Percentiles rank a stretch among this genome's conserved stretches.
These are phyloP conservation scores for Fusarium anguioides DNA, from an alignment of 2,329 filamentous ascomycete species.

Conservation along the genomic window DNA sequence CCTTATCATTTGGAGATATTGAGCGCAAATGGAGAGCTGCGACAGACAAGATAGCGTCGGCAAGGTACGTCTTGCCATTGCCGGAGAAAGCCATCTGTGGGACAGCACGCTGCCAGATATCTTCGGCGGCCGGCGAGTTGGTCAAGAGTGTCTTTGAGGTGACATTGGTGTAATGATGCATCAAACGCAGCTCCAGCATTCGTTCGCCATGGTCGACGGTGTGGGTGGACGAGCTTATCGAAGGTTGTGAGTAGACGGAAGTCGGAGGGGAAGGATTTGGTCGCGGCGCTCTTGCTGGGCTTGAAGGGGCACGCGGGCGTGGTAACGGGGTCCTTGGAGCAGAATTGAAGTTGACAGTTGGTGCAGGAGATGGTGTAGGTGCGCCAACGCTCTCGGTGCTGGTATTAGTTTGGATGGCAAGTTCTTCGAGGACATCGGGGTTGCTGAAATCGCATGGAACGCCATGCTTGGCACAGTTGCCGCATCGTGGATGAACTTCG, in stretches of 20 bases:
- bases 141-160: slow-evolving; percentile 70
- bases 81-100: slow-evolving; percentile 70
- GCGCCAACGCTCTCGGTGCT: slow-evolving; percentile 42
- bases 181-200: slow-evolving; percentile 69
- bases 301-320: slow-evolving; percentile 38
- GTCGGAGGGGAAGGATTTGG: slow-evolving; percentile 46
- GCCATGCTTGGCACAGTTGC: slow-evolving; percentile 75
- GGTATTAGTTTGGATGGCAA: slow-evolving; percentile 54
- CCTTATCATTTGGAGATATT: slow-evolving; percentile 66
- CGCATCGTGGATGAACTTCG: slow-evolving; percentile 72
- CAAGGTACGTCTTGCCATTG: slow-evolving; percentile 66
- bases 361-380: slow-evolving; percentile 40
- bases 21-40: slow-evolving; percentile 72
- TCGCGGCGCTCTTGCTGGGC: slow-evolving; percentile 31
- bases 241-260: slow-evolving; percentile 50
- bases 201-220: slow-evolving; percentile 56
- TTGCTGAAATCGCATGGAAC: slow-evolving; percentile 73
- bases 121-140: slow-evolving; percentile 61
- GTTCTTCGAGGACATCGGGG: slow-evolving; percentile 59
- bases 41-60: slow-evolving; percentile 72
- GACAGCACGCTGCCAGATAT: slow-evolving; percentile 70
- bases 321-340: slow-evolving; percentile 42
- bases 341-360: slow-evolving; percentile 33
- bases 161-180: slow-evolving; percentile 72
- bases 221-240: slow-evolving; percentile 43